A percentile compares a stretch with the other conserved stretches of the same genome.
Evolutionary conservation across 352 stramenopile species (phyloP).

Genomic region (Aphanomyces euteiches): DNA sequence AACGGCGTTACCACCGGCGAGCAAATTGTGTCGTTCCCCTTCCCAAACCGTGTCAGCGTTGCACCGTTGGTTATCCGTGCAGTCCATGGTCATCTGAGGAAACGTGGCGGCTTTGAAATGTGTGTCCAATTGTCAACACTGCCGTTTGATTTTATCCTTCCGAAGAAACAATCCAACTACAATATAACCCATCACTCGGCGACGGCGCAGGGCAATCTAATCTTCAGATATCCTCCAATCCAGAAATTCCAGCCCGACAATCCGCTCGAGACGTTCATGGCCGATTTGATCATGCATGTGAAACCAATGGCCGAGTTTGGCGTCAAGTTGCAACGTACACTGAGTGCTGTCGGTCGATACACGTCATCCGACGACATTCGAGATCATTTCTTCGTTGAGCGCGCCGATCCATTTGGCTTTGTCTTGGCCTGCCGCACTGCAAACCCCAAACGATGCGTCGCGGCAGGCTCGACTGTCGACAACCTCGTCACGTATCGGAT

Average conservation of each 20-base stretch:
- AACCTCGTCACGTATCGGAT: constrained; percentile 74
- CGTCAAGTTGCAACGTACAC: constrained; percentile 74
- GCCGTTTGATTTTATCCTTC: constrained; percentile 68
- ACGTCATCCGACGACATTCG: constrained; percentile 62
- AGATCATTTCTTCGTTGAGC: constrained; percentile 81
- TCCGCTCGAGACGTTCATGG: constrained; percentile 81
- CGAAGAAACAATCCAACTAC: constrained; percentile 42
- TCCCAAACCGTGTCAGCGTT: constrained; percentile 80
- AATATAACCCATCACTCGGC: constrained; percentile 50
- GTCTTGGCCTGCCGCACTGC: constrained; percentile 66
- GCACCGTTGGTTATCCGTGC: constrained; percentile 71
- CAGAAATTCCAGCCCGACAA: constrained; percentile 78
- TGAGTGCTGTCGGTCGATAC: constrained; percentile 59
- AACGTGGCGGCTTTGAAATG: constrained; percentile 71
- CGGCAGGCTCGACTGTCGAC: constrained; percentile 62
- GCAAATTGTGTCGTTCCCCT: constrained; percentile 84
- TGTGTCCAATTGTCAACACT: constrained; percentile 58
- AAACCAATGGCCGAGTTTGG: constrained; percentile 80
- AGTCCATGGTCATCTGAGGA: constrained; percentile 77
- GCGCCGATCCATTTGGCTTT: constrained; percentile 77
- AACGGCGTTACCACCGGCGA: constrained; percentile 49
- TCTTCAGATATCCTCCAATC: constrained; percentile 75
- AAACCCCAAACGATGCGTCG: constrained; percentile 68
- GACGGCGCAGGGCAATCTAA: constrained; percentile 66
- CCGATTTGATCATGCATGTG: constrained; percentile 82